These are phyloP conservation scores for Cucumis melo DNA, from an alignment of 306 rosid genomes.

Conservation along the genomic window DNA sequence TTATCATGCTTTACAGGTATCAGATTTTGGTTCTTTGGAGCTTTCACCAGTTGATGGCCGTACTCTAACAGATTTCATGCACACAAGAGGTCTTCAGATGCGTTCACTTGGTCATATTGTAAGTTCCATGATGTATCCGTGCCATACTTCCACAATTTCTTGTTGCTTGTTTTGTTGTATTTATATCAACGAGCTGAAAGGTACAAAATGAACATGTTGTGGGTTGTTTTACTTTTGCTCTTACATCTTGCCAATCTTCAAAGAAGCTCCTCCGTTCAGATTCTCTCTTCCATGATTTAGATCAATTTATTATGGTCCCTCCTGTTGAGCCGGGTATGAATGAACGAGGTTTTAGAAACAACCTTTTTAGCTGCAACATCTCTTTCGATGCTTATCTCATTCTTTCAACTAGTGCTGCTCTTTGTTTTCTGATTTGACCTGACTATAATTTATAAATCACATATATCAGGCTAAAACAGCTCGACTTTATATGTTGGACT, in stretches of 20 bases:
- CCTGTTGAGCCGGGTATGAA: neutral
- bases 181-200: neutral
- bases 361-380: neutral
- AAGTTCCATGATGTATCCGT: slow-evolving; percentile 29
- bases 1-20: slow-evolving; percentile 54
- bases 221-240: neutral
- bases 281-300: neutral
- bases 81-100: slow-evolving; percentile 90
- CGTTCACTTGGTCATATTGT: slow-evolving; percentile 93
- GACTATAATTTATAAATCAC: neutral
- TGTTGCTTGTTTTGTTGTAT: neutral
- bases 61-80: slow-evolving; percentile 98
- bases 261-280: neutral
- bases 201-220: neutral
- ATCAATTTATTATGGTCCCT: neutral
- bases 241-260: slow-evolving; percentile 3
- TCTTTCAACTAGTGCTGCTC: neutral
- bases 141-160: neutral
- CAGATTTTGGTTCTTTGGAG: slow-evolving; percentile 96
- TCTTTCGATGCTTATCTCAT: slow-evolving; percentile 4
- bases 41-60: slow-evolving; percentile 99
- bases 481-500: neutral
- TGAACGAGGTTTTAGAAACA: neutral
- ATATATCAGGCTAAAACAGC: neutral
- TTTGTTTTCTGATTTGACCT: neutral